Evolutionary conservation across 108 stramenopile genomes (phyloP), one percentile per base, ranked within the genome.

Genomic region (Skeletonema costatum): DNA sequence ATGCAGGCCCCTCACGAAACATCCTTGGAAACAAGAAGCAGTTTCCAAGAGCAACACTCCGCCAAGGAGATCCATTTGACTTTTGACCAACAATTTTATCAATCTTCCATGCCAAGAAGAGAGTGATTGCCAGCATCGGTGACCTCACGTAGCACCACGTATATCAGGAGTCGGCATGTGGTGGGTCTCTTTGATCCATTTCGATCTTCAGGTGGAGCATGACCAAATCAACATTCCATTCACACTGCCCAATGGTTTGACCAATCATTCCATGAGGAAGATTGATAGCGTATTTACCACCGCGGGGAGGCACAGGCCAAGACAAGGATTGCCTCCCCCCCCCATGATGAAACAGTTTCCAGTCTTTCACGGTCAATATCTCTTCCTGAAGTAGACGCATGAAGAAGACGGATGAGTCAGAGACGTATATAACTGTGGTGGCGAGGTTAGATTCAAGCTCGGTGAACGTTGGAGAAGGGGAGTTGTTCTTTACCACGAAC

Each of bases 11-110:
- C 25, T 25, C 0, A 5, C 2, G 53, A 56, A 56, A 9, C 53
- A 56, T 56, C 53, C 53, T 25, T 56, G 53, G 53, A 56, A 56
- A 25, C 53, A 56, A 56, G 21, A 56, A n/a, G 53, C 53, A 56
- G 53, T n/a, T n/a, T 46, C 4, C 44, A 46, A n/a, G 16, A 56
- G 21, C 53, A 56, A 25, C 53, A 25, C 25, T 56, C n/a, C 53
- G 1, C 53, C 53, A 56, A 56, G 53, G n/a, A 56, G 53, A 56
- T 56, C 53, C 53, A 25, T 56, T 56, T 25, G 53, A 56, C 19
- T 56, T n/a, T 56, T 25, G 53, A 56, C 9, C 25, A 56, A 11
- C 53, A 56, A 25, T 56, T 8, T 25, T 6, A 56, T 56, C 53
- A 56, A 56, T 7, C 53, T n/a, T 10, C 19, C n/a, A 21, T 25